Evolutionary conservation across 257 asterid species (phyloP).

Genomic region (Rehmannia glutinosa): DNA sequence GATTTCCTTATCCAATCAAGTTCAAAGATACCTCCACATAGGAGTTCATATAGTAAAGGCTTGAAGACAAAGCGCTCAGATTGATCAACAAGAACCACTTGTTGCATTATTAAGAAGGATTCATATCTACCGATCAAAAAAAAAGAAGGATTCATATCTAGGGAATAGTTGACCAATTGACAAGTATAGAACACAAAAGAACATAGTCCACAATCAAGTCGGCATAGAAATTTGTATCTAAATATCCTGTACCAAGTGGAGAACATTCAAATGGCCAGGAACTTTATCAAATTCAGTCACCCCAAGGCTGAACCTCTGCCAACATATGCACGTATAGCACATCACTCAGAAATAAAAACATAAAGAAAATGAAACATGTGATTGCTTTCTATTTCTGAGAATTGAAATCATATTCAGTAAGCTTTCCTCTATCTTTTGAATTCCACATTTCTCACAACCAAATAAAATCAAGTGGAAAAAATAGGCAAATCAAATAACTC

Average conservation of each 20-base stretch:
- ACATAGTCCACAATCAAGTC: neutral
- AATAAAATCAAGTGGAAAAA: too few species aligned
- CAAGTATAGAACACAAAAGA: neutral
- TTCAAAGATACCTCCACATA: constrained; percentile 73
- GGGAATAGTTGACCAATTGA: neutral
- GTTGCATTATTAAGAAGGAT: constrained; percentile 7
- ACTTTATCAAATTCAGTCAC: too few species aligned
- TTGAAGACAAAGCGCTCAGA: constrained; percentile 89
- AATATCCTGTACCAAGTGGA: constrained; percentile 4
- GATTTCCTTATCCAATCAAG: constrained; percentile 2
- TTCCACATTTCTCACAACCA: too few species aligned
- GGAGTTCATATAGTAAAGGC: constrained; percentile 92
- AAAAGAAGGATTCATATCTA: neutral
- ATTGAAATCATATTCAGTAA: too few species aligned
- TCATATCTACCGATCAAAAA: constrained; percentile 4
- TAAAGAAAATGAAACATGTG: neutral
- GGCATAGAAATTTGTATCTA: neutral
- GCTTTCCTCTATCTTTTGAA: neutral
- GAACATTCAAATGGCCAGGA: neutral
- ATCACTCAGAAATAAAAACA: neutral
- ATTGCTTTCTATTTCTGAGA: neutral
- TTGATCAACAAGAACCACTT: constrained; percentile 95
- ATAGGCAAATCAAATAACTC: too few species aligned
- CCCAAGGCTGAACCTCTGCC: too few species aligned
- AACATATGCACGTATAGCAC: neutral